phyloP scores from a whole-genome alignment of 2,329 filamentous ascomycete genomes.

The Pseudopithomyces maydicus region DNA sequence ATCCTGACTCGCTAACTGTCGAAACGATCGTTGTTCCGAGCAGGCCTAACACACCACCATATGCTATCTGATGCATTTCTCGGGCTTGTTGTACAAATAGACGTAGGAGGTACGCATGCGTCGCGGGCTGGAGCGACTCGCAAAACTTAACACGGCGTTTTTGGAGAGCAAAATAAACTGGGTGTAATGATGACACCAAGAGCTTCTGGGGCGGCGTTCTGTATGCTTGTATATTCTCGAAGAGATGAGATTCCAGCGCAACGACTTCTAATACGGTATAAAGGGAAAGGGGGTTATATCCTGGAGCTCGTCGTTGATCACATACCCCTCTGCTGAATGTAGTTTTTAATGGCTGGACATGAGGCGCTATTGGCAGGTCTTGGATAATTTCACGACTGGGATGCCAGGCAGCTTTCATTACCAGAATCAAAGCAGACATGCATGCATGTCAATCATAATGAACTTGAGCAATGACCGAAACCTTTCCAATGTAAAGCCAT shows the following conservation, averaged over 20 bases:
- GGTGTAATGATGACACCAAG: not conserved
- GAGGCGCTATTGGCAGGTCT: too few species aligned
- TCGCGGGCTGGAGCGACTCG: not conserved
- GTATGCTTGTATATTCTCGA: too few species aligned
- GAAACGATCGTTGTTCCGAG: conserved; percentile 8
- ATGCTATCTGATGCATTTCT: conserved; percentile 10
- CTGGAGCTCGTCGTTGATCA: too few species aligned
- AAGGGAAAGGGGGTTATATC: too few species aligned
- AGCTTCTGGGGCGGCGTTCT: too few species aligned
- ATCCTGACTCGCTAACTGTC: conserved; percentile 7
- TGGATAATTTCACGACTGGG: too few species aligned
- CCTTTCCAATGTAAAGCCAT: not conserved
- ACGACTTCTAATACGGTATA: not conserved
- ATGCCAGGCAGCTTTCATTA: too few species aligned
- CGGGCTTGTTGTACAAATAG: conserved; percentile 1
- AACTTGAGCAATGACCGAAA: not conserved
- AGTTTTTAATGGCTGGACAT: too few species aligned
- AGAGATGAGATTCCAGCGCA: too few species aligned
- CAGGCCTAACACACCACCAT: conserved; percentile 9
- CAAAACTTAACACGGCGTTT: not conserved
- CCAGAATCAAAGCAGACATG: too few species aligned
- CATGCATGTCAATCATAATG: not conserved
- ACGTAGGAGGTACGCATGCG: not conserved
- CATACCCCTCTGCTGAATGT: too few species aligned
- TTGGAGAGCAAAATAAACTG: not conserved